phyloP scores from a whole-genome alignment of 2,329 filamentous ascomycete species.

The Fusarium cyanostomum region DNA sequence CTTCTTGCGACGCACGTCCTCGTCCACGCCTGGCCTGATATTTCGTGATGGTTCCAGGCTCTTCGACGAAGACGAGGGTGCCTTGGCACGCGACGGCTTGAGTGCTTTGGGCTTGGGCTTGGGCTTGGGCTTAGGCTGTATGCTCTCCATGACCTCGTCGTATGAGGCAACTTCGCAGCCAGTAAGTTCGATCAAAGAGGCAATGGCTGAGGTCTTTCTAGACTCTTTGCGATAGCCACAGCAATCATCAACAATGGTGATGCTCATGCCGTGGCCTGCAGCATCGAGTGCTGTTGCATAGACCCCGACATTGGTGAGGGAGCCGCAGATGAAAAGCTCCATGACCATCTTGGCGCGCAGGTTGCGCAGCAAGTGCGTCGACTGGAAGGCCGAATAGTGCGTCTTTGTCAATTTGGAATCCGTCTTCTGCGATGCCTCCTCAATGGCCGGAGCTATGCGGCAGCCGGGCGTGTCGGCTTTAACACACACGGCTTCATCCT shows the following conservation, averaged over 20 bases:
- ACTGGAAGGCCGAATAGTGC: conserved; percentile 88
- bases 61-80: conserved; percentile 13
- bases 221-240: conserved; percentile 78
- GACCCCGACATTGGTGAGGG: conserved; percentile 86
- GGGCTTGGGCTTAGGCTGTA: conserved; percentile 32
- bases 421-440: conserved; percentile 54
- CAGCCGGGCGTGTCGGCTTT: conserved; percentile 56
- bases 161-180: conserved; percentile 73
- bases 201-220: conserved; percentile 76
- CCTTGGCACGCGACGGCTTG: conserved; percentile 8
- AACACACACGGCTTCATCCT: conserved; percentile 54
- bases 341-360: conserved; percentile 88
- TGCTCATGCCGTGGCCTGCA: conserved; percentile 84
- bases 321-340: conserved; percentile 88
- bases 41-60: conserved; percentile 16
- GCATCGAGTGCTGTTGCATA: conserved; percentile 93
- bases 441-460: conserved; percentile 56
- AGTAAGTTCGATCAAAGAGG: conserved; percentile 76
- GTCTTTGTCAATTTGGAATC: conserved; percentile 72
- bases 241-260: conserved; percentile 89
- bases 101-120: conserved; percentile 15
- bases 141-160: conserved; percentile 61
- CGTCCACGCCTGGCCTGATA: conserved; percentile 3
- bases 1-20: conserved; percentile 31
- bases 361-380: conserved; percentile 76